Evolutionary conservation across 129 eudicot species (phyloP).

Genomic region (Centrapalus pauciflorus): DNA sequence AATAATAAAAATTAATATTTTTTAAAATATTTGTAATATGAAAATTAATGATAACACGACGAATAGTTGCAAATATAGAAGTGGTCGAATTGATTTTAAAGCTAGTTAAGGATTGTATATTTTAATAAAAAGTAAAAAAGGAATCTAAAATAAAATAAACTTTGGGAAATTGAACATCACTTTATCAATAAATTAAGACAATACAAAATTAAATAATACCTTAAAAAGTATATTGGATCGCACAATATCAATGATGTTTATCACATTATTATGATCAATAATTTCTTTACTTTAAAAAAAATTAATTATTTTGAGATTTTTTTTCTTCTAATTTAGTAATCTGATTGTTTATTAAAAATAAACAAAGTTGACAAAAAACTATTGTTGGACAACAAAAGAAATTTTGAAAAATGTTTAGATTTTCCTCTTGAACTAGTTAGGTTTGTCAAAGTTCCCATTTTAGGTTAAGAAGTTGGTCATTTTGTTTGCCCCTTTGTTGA

Average conservation of each 20-base stretch:
- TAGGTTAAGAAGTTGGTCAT: neutral
- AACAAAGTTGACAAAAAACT: too few relatives aligned
- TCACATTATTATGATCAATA: neutral
- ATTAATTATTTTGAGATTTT: neutral
- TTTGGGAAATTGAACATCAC: conserved; percentile 16
- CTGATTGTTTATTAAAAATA: too few relatives aligned
- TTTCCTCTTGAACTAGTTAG: conserved; percentile 15
- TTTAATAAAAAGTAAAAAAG: conserved; percentile 17
- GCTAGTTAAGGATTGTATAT: conserved; percentile 6
- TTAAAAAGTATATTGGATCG: conserved; percentile 15
- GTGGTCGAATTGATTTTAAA: conserved; percentile 14
- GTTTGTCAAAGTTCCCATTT: conserved; percentile 14
- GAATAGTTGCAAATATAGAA: neutral
- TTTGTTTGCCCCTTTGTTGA: neutral
- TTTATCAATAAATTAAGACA: neutral
- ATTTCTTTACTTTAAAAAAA: neutral
- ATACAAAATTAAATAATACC: neutral
- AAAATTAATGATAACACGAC: neutral
- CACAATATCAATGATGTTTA: conserved; percentile 13
- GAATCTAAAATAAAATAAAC: conserved; percentile 12
- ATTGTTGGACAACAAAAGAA: too few relatives aligned
- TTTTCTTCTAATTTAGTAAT: too few relatives aligned
- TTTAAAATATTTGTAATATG: too few relatives aligned
- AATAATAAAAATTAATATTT: too few relatives aligned
- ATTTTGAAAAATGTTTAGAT: neutral